Evolutionary conservation across 2,329 filamentous ascomycete genomes (phyloP), one percentile per base, ranked within the genome.

Genomic region (Epichloe elymi): DNA sequence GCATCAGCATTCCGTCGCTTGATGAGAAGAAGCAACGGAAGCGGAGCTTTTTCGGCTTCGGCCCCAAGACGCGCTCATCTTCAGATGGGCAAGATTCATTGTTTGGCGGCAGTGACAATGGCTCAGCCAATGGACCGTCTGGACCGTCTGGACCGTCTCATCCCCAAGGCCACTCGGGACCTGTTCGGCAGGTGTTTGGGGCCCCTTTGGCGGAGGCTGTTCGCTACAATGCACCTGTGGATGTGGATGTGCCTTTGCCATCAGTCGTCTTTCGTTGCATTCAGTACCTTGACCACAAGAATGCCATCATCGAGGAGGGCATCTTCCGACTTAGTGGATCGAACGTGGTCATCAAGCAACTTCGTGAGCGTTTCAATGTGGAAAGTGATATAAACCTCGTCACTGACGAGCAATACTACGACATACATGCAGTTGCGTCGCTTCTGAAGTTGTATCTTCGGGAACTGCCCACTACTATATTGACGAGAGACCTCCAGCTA

Each of bases 321-420:
- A 95, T 98, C 41, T 98, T 98, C 75, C 83, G 93, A 48, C 75
- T 98, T 41, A 97, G 90, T 65, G 93, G 93, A n/a, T 97, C 91
- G 1, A 97, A 95, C 63, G 79, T 94, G 50, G 84, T 95, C 47
- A 95, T 98, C 69, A 95, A 91, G 67, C 82, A 82, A 52, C 76
- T 98, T 42, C 86, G 86, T 54, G 91, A 97, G 64, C 83, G 90
- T 2, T 98, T 98, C 72, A 96, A 98, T 66, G 82, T 70, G 4
- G 90, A 98, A 70, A 85, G 90, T 44, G 93, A 98, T 63, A 79
- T 98, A 57, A 88, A 95, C 63, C 74, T 98, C 48, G 67, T 96
- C 26, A 79, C 77, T 2, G 90, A 91, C 53, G 85, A 85, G 47
- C 82, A 87, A 53, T 94, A 91, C 64, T 88, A 95, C 63, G 93